Base-by-base conservation (phyloP, 768 basidiomycete species). In the Amylocystis lapponica region DNA sequence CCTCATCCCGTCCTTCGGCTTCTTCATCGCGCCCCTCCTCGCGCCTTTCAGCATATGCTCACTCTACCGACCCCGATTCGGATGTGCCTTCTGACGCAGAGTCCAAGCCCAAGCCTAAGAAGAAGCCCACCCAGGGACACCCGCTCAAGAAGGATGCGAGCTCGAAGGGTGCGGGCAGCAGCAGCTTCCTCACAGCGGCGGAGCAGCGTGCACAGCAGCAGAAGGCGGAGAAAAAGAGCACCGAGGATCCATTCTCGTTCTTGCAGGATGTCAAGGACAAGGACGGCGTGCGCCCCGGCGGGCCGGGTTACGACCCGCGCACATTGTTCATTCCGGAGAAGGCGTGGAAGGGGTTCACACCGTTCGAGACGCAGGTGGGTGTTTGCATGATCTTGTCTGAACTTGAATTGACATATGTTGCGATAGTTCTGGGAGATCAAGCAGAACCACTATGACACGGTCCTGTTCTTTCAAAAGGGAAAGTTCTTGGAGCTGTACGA, bases 401-500 rank as follows among this genome's bases (percentile, higher is more conserved):
- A 41, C 39, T 33, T 26, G 27, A 21, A 35, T 48, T 27, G 3
- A 16, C 25, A 13, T 30, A 9, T 9, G 9, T 7, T 20, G 20
- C 9, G 27, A 3, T 46, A 66, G 61, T 66, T 60, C 41, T 58
- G 72, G 70, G 63, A 91, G 75, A 99, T 99, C 70, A 99, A 97
- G 61, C 91, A 95, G 64, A 85, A 93, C 56, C 93, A 98, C 59
- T 97, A 81, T 59, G 96, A 99, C 64, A 99, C 96, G 14, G 86
- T 96, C 32, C 64, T 98, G 36, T 97, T 98, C 72, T 99, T 98
- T 67, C 96, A 99, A 66, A 98, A 99, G 78, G 96, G 96, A 37
- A 91, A 91, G 67, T 91, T 91, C 56, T 67, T 86, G 23, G 86
- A 90, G 80, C 66, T 96, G n/a, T 97, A 98, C 55, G 95, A 97